Percentiles rank a stretch among this genome's conserved stretches.
Conservation (phyloP, 1,284 basidiomycete genomes). For the Vanrija pseudolonga region DNA sequence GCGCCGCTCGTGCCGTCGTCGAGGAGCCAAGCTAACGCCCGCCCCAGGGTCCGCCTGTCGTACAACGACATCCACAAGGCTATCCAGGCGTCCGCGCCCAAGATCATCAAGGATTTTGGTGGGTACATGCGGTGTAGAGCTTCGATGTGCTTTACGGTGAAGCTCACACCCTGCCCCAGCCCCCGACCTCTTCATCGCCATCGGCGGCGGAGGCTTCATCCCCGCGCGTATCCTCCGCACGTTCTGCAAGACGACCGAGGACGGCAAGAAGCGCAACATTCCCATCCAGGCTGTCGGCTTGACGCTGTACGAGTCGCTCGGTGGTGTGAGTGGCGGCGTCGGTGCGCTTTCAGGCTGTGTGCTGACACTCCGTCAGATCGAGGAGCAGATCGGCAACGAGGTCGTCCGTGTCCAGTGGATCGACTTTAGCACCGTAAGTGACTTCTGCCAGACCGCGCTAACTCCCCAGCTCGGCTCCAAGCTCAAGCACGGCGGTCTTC, state of each 20-base stretch:
- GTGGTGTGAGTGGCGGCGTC: conserved; percentile 51
- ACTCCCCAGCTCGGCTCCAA: conserved; percentile 39
- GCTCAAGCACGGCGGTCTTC: conserved; percentile 53
- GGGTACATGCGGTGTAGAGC: conserved; percentile 8
- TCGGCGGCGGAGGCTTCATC: conserved; percentile 72
- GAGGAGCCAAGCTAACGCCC: no score
- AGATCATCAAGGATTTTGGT: conserved; percentile 49
- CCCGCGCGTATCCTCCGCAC: conserved; percentile 90
- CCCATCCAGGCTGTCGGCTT: conserved; percentile 88
- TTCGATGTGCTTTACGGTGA: neutral
- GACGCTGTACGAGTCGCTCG: conserved; percentile 82
- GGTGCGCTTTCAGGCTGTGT: neutral
- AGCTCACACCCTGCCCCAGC: conserved; percentile 24
- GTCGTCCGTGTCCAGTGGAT: conserved; percentile 88
- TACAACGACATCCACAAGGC: conserved; percentile 50
- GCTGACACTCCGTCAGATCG: conserved; percentile 49
- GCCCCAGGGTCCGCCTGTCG: conserved; percentile 34
- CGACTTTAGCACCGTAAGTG: conserved; percentile 61
- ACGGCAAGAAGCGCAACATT: conserved; percentile 66
- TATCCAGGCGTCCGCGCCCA: conserved; percentile 41
- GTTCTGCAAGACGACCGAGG: conserved; percentile 68
- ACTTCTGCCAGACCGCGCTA: neutral
- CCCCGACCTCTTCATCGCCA: conserved; percentile 45
- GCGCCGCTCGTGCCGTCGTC: no score
- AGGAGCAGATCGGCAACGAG: conserved; percentile 73